Evolutionary conservation across 768 basidiomycete species (phyloP).

Genomic region (Agrocybe pediades): DNA sequence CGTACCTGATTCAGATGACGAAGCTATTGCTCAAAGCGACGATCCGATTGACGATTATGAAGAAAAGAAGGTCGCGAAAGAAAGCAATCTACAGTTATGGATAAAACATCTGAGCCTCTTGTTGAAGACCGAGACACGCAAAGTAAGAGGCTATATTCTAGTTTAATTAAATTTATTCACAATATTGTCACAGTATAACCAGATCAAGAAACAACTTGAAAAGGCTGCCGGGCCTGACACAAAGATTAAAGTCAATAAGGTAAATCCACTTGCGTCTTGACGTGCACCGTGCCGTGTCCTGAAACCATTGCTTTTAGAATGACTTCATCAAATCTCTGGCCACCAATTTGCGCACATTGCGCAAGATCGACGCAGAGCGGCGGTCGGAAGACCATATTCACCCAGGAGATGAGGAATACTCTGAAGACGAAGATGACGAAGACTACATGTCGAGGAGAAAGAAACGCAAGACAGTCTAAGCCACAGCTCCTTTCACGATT

Average conservation of each 20-base stretch:
- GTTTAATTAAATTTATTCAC: conserved; percentile 1
- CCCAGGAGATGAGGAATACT: conserved; percentile 38
- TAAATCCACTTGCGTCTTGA: conserved; percentile 24
- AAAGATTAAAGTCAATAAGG: conserved; percentile 62
- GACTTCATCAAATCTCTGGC: conserved; percentile 70
- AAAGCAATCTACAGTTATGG: conserved; percentile 62
- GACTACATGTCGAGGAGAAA: conserved; percentile 44
- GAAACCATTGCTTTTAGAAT: conserved; percentile 40
- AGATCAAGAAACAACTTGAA: conserved; percentile 59
- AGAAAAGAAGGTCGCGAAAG: conserved; percentile 35
- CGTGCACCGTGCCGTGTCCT: background rate
- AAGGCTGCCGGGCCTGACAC: conserved; percentile 40
- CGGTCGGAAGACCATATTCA: conserved; percentile 34
- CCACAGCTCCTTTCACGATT: conserved; percentile 3
- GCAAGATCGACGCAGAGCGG: conserved; percentile 58
- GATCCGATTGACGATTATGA: conserved; percentile 33
- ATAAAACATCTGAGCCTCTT: conserved; percentile 64
- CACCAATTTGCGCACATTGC: conserved; percentile 57
- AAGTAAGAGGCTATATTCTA: conserved; percentile 45
- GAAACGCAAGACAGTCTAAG: conserved; percentile 27
- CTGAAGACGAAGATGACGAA: conserved; percentile 56
- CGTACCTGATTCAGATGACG: conserved; percentile 73
- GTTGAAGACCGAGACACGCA: conserved; percentile 67
- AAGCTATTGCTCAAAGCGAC: conserved; percentile 41
- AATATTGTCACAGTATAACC: conserved; percentile 51